These are phyloP conservation scores for Aspergillus sergii DNA, from an alignment of 2,329 filamentous ascomycete genomes.

Conservation along the genomic window DNA sequence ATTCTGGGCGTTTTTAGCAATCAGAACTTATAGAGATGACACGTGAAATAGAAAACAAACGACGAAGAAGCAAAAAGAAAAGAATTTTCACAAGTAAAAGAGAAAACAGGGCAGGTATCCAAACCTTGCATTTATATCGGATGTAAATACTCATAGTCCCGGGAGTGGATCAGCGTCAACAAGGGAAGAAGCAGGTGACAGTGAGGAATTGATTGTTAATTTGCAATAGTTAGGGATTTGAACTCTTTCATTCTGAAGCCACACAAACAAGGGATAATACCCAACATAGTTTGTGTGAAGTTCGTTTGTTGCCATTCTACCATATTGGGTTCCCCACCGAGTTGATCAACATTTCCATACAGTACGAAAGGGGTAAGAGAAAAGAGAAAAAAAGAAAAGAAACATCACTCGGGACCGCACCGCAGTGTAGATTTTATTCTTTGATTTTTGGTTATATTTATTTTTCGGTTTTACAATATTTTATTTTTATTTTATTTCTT, in stretches of 20 bases:
- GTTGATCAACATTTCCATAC: neutral
- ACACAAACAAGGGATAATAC: conserved; percentile 8
- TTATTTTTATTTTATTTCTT: neutral
- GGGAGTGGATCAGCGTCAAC: conserved; percentile 14
- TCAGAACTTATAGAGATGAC: conserved; percentile 2
- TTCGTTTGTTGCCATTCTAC: neutral
- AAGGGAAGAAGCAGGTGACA: conserved; percentile 3
- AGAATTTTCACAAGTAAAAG: neutral
- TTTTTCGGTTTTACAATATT: neutral
- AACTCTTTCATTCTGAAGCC: conserved; percentile 11
- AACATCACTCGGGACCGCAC: neutral
- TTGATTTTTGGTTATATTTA: neutral
- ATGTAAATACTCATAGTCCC: conserved; percentile 13
- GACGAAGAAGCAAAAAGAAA: conserved; percentile 2
- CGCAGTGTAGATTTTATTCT: neutral
- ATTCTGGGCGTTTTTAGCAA: conserved; percentile 5
- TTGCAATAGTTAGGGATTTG: conserved; percentile 1
- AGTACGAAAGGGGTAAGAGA: neutral
- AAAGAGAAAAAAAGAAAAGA: neutral
- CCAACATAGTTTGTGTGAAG: neutral
- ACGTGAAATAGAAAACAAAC: neutral
- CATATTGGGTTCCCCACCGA: neutral
- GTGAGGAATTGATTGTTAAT: neutral
- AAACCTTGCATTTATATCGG: conserved; percentile 18
- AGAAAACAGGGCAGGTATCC: conserved; percentile 5